These are phyloP conservation scores for Helianthus tuberosus DNA, from an alignment of 129 eudicot genomes.

Conservation along the genomic window DNA sequence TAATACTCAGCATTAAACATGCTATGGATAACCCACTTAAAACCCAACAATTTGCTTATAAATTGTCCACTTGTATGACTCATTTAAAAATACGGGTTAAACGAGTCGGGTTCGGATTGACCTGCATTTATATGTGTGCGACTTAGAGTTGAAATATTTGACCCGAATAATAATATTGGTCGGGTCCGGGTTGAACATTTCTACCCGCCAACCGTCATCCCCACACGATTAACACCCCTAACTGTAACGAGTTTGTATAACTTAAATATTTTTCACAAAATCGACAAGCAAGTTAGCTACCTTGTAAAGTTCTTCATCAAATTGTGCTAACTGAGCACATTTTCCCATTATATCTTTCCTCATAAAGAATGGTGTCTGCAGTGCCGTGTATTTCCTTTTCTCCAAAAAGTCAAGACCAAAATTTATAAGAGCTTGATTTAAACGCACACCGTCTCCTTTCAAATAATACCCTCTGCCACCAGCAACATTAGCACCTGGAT, in stretches of 20 bases:
- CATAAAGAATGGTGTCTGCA: constrained; percentile 94
- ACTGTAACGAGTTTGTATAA: background rate
- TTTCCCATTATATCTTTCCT: constrained; percentile 89
- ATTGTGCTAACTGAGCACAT: constrained; percentile 94
- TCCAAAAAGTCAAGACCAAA: constrained; percentile 77
- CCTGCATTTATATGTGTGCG: too few relatives aligned
- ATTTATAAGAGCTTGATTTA: constrained; percentile 91
- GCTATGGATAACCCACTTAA: too few relatives aligned
- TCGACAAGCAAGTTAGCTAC: constrained; percentile 39
- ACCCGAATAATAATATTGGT: too few relatives aligned
- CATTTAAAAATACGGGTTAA: too few relatives aligned
- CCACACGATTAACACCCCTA: too few relatives aligned
- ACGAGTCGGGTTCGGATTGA: too few relatives aligned
- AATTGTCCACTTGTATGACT: too few relatives aligned
- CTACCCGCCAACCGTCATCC: too few relatives aligned
- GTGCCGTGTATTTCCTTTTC: constrained; percentile 57
- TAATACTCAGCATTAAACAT: too few relatives aligned
- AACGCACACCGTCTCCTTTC: constrained; percentile 81
- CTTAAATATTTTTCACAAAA: background rate
- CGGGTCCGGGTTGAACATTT: too few relatives aligned
- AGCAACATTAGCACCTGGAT: constrained; percentile 86
- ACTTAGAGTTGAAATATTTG: too few relatives aligned
- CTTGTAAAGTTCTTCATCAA: constrained; percentile 99
- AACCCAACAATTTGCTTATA: too few relatives aligned
- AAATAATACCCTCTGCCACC: constrained; percentile 98